These are phyloP conservation scores for Elongisporangium senticosum DNA, from an alignment of 352 stramenopile genomes.

Conservation along the genomic window DNA sequence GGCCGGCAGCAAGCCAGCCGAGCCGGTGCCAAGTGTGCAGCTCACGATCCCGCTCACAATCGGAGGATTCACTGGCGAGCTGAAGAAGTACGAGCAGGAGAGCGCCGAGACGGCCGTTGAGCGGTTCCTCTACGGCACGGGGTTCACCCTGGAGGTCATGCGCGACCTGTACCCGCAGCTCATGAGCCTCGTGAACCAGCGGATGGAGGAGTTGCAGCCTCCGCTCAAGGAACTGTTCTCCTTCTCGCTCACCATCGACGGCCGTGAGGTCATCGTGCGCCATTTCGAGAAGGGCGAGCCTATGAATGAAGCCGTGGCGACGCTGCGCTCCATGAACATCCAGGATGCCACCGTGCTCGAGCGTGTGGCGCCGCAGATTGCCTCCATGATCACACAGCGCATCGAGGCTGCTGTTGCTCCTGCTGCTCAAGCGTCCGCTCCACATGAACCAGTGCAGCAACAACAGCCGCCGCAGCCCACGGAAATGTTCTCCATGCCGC, in stretches of 20 bases:
- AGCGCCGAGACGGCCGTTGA: conserved; percentile 44
- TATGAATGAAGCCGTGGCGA: conserved; percentile 52
- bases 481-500: conserved; percentile 64
- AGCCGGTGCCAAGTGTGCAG: conserved; percentile 35
- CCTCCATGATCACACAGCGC: conserved; percentile 45
- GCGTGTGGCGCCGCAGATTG: conserved; percentile 50
- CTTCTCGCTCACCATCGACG: conserved; percentile 52
- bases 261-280: conserved; percentile 31
- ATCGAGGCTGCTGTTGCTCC: conserved; percentile 10
- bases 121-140: conserved; percentile 59
- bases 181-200: conserved; percentile 45
- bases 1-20: conserved; percentile 7
- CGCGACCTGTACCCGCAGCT: conserved; percentile 56
- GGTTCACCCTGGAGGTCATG: conserved; percentile 61
- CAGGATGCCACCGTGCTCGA: conserved; percentile 44
- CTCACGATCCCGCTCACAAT: conserved; percentile 56
- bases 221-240: conserved; percentile 51
- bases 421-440: not conserved
- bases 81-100: conserved; percentile 64
- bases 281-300: conserved; percentile 65
- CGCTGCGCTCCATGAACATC: conserved; percentile 37
- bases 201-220: conserved; percentile 49
- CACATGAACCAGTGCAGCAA: conserved; percentile 10
- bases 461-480: conserved; percentile 6
- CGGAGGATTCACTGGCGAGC: conserved; percentile 33